Evolutionary conservation across 2,329 filamentous ascomycete genomes (phyloP).

Genomic region (Corniculantispora saksenae): DNA sequence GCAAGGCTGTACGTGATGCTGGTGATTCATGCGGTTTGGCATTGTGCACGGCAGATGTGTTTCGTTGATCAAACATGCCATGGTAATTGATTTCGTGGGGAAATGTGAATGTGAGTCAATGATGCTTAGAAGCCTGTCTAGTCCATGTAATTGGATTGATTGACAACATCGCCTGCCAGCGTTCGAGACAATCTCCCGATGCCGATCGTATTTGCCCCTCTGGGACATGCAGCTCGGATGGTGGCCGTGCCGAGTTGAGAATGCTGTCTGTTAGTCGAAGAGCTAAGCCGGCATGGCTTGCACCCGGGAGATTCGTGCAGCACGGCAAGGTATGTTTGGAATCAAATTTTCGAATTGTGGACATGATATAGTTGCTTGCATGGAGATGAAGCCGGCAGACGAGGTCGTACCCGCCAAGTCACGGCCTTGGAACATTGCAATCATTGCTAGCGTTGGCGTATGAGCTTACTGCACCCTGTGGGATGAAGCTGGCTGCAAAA

Average conservation of each 20-base stretch:
- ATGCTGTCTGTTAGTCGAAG: background rate
- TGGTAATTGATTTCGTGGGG: background rate
- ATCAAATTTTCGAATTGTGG: background rate
- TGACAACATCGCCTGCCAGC: background rate
- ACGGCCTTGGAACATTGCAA: background rate
- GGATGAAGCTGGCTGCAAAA: background rate
- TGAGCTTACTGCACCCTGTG: background rate
- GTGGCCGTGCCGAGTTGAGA: background rate
- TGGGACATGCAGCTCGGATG: conserved; percentile 1
- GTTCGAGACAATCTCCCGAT: background rate
- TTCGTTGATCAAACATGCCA: background rate
- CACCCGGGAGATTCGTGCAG: background rate
- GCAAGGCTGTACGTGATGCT: background rate
- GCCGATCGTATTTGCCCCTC: background rate
- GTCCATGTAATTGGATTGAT: background rate
- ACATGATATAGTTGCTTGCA: background rate
- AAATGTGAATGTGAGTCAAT: background rate
- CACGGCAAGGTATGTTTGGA: conserved; percentile 4
- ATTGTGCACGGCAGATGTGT: background rate
- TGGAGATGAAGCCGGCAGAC: background rate
- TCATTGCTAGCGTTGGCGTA: background rate
- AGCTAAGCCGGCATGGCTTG: background rate
- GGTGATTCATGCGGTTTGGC: background rate
- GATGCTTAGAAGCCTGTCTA: background rate
- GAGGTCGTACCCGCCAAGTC: background rate